Evolutionary conservation across 495 filamentous ascomycete species (phyloP), one percentile per base, ranked within the genome.

Genomic region (Aspergillus indologenus): DNA sequence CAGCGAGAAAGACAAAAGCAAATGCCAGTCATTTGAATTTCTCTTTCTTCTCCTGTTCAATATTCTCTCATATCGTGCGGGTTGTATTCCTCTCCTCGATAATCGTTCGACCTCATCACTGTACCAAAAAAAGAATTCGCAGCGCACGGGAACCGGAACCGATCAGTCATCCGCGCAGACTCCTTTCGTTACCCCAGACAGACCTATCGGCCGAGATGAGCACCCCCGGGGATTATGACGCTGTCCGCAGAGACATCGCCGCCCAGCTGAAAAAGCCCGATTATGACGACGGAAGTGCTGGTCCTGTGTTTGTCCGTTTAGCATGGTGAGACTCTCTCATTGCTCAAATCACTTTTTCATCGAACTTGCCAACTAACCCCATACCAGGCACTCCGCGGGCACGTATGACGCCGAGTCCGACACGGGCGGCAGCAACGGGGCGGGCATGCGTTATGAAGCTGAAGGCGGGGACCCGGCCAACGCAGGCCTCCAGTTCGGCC

Each of bases 381-480:
- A n/a, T 4, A 17, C 3, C 23, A 82, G 80, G 80, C 83, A 87
- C 72, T 81, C 81, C 44, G 68, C 84, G 0, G 83, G 84, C 15
- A 86, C 83, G 0, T 86, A 87, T 68, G 80, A 84, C 65, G 70
- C 73, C 21, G 73, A 75, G 43, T 78, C 81, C 42, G 78, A 83
- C 66, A 86, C 83, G 0, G 84, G 84, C 40, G 83, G 84, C 21
- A 84, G 79, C 9, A 86, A 86, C 62, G 83, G 84, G 59, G 83
- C 84, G 1, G 83, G 83, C 40, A 87, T 85, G 83, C 79, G 83
- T 11, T 86, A 85, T 64, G 83, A 87, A 71, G 72, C 75, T 1
- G 83, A 85, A 67, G 83, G 83, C 53, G 83, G 83, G 57, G 83
- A 87, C 63, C 83, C 84, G 1, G 79, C 83, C 42, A 86, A 86